Base-by-base conservation (phyloP, 2,329 filamentous ascomycete species). In the Aspergillus sp. region DNA sequence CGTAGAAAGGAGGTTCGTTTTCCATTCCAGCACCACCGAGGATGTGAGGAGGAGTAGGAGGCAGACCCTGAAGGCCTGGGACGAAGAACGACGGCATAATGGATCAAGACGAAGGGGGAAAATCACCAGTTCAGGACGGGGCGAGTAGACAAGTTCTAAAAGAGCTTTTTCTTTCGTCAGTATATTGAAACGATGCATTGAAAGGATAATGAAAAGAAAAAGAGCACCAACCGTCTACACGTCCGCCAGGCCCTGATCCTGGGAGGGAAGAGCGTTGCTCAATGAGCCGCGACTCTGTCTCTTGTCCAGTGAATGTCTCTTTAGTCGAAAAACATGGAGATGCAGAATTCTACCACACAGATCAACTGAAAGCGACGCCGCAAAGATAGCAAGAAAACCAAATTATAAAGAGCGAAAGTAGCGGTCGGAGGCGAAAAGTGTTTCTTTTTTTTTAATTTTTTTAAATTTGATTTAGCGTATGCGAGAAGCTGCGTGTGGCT, bases 11-110 rank as follows among this genome's bases (percentile, higher is more conserved):
- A 38, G 60, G 63, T 50, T 71, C 67, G 42, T 55, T 53, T 35
- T 71, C 68, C 59, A 70, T 59, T 48, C 65, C 61, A 54, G 60
- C 60, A 59, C 60, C 61, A 47, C 56, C 55, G 53, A 63, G 59
- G 57, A 70, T 53, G 54, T 71, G 67, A 49, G 69, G 69, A 52
- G 69, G 69, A 35, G 69, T 72, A 39, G 67, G 68, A 52, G 69
- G 69, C 45, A 71, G 64, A 65, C 65, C 63, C 47, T 69, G 65
- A 38, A 67, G 56, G 60, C 66, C 63, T 50, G 68, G 62, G 48
- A 59, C 59, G 62, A 62, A 71, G 57, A 72, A 71, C 47, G 69
- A 72, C 56, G 69, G 69, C 69, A 72, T 72, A 57, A 58, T 54
- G 19, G 22, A 15, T 22, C 9, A 22, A 53, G 47, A 49, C 41